Percentiles rank a stretch among this genome's conserved stretches.
Evolutionary conservation across 2,329 filamentous ascomycete genomes (phyloP).

Genomic region (Ceratocystis harringtonii): DNA sequence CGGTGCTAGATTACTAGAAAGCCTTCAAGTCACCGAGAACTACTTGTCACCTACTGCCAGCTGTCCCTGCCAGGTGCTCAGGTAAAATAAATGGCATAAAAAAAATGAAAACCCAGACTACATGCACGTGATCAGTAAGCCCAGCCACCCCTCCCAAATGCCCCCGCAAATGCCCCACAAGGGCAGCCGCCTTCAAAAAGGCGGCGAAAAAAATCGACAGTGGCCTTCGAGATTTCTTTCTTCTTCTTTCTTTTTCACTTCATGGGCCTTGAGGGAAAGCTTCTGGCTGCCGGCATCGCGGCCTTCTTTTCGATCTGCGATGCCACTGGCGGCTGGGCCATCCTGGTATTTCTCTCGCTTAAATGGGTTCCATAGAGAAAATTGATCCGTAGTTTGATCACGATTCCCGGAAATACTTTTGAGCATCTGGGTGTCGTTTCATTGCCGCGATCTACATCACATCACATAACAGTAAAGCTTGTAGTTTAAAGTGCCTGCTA

Average conservation of each 20-base stretch:
- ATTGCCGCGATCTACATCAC: slow-evolving; percentile 42
- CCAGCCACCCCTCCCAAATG: not conserved
- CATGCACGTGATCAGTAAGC: not conserved
- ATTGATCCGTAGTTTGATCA: slow-evolving; percentile 35
- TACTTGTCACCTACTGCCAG: not conserved
- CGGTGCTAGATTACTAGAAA: slow-evolving; percentile 13
- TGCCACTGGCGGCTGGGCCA: slow-evolving; percentile 21
- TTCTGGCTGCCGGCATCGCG: slow-evolving; percentile 10
- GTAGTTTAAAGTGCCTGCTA: not conserved
- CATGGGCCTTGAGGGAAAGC: slow-evolving; percentile 2
- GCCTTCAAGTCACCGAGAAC: not conserved
- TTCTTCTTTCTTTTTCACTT: slow-evolving; percentile 24
- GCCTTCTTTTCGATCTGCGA: slow-evolving; percentile 21
- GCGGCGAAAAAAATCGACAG: not conserved
- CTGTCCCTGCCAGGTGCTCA: not conserved
- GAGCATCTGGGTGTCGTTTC: slow-evolving; percentile 40
- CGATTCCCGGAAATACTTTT: slow-evolving; percentile 29
- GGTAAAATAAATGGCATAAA: not conserved
- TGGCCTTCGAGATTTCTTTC: not conserved
- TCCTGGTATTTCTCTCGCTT: slow-evolving; percentile 21
- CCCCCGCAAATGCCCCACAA: slow-evolving; percentile 2
- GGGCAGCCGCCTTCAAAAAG: not conserved
- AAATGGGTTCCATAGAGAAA: slow-evolving; percentile 14
- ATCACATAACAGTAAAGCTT: not conserved
- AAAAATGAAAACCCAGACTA: not conserved